Conservation (phyloP, 1,139 yeast species). For the Kodamaea alishanica region DNA sequence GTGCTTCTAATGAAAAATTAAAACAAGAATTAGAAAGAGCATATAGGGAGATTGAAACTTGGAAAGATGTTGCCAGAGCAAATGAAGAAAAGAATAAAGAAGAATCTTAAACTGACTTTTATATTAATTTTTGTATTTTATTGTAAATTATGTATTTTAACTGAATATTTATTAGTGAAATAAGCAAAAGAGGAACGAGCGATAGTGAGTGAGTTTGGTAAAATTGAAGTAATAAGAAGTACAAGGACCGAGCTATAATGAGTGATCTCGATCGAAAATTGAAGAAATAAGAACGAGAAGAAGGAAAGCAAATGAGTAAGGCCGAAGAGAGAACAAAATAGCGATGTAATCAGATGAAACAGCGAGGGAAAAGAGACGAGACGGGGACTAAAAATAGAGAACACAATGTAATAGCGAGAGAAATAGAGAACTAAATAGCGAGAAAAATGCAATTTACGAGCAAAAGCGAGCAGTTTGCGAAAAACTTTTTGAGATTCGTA, state of each 20-base stretch:
- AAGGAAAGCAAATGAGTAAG: no score
- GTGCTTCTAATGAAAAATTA: conserved; percentile 73
- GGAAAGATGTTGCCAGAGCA: conserved; percentile 51
- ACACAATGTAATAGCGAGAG: no score
- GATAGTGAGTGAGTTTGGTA: neutral
- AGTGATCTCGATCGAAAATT: no score
- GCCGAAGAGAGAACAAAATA: no score
- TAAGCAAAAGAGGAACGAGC: neutral
- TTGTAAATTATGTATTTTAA: conserved; percentile 10
- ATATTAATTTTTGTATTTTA: conserved; percentile 7
- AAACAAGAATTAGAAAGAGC: conserved; percentile 82
- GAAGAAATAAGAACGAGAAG: no score
- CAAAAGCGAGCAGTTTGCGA: no score
- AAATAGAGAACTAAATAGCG: no score
- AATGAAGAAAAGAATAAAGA: conserved; percentile 21
- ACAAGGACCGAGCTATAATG: no score
- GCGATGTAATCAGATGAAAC: no score
- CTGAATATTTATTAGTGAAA: conserved; percentile 5
- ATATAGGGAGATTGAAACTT: conserved; percentile 85
- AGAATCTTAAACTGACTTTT: conserved; percentile 1
- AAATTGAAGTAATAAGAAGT: no score
- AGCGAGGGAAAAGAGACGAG: no score
- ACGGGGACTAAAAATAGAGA: no score
- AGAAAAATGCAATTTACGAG: neutral
- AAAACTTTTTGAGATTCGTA: neutral